Conservation (phyloP, 1,139 yeast species). For the Suhomyces taliae region DNA sequence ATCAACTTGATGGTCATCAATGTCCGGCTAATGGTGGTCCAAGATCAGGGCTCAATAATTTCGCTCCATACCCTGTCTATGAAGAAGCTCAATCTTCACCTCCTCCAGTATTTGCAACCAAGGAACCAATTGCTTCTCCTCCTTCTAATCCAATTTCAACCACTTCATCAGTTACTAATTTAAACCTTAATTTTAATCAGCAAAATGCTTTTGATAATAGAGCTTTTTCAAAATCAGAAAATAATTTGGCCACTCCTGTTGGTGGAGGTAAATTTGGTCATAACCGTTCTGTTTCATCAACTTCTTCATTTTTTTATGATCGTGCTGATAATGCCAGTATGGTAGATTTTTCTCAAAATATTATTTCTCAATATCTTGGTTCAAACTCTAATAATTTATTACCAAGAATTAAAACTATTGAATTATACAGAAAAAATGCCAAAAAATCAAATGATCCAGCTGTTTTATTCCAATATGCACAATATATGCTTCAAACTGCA, state of each 20-base stretch:
- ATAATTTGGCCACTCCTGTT: conserved; percentile 23
- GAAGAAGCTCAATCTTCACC: conserved; percentile 13
- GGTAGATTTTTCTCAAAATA: conserved; percentile 43
- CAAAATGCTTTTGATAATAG: conserved; percentile 7
- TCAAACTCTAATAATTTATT: conserved; percentile 52
- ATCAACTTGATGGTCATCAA: not conserved
- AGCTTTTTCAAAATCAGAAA: conserved; percentile 31
- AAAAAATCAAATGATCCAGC: conserved; percentile 83
- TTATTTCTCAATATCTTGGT: conserved; percentile 55
- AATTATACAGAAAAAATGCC: conserved; percentile 82
- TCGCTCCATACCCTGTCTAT: conserved; percentile 11
- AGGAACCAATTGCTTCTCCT: conserved; percentile 23
- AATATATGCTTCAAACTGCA: conserved; percentile 86
- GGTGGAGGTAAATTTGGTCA: conserved; percentile 24
- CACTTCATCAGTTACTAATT: conserved; percentile 41
- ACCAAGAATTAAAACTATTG: conserved; percentile 84
- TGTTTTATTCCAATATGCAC: conserved; percentile 86
- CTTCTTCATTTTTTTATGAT: conserved; percentile 38
- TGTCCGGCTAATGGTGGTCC: not conserved
- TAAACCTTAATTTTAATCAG: conserved; percentile 22
- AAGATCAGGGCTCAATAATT: not conserved
- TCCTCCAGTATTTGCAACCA: conserved; percentile 16
- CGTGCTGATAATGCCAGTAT: conserved; percentile 36
- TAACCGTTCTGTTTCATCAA: conserved; percentile 40
- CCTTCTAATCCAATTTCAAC: conserved; percentile 35